Evolutionary conservation across 1,284 basidiomycete species (phyloP), one percentile per base, ranked within the genome.

Genomic region (Rhodotorula sp.): DNA sequence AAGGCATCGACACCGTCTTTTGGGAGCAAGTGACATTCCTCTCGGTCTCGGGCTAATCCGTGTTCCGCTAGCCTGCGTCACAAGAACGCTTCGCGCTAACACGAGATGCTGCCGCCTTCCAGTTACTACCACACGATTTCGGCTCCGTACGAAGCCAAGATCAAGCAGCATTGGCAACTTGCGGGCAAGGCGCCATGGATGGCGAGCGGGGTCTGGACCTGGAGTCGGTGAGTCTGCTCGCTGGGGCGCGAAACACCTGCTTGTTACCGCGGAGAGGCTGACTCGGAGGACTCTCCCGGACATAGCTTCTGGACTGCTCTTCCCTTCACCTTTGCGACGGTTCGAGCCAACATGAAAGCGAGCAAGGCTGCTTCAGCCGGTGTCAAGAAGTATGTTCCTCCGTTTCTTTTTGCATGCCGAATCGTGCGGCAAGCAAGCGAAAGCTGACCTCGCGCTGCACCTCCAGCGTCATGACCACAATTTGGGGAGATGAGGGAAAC

Each of bases 401-500:
- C 58, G 5, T 23, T 26, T 20, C 52, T 43, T 43, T 15, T 21
- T 29, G 15, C 26, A n/a, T n/a, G 14, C 57, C 21, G 18, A 52
- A 16, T n/a, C 1, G 6, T 7, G 48, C 4, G 8, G 16, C 3
- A 31, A 3, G 8, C 34, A 31, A 8, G 20, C n/a, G 18, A 31
- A 8, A 6, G 12, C 6, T 3, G 23, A 46, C 23, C 2, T 46
- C 5, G 29, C 3, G 2, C 10, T 3, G 7, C n/a, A 0, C 16
- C 26, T 10, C 6, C 64, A 73, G 80, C 65, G 80, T 80, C 52
- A 80, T 82, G 68, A 79, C 81, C 6, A 82, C 81, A 1, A 81
- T 82, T 49, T 82, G 81, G 81, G 81, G 81, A 23, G 81, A 82
- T 72, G 81, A 82, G 65, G 81, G 81, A 1, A 82, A 82, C 67